Evolutionary conservation across 2,329 filamentous ascomycete species (phyloP).

Genomic region (Boeremia lycopersici): DNA sequence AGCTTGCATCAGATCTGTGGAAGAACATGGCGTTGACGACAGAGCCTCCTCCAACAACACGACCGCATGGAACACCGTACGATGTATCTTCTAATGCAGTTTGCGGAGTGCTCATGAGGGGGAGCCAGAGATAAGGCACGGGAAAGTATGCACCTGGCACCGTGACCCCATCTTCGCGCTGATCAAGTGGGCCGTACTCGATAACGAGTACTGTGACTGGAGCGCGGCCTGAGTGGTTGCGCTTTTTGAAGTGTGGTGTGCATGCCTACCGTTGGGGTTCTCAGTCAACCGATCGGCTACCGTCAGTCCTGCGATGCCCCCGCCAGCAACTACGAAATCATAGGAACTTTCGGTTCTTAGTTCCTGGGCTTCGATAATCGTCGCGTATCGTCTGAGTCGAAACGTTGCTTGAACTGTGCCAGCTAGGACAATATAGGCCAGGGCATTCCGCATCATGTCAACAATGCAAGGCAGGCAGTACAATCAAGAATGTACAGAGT

Average conservation of each 20-base stretch:
- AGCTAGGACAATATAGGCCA: background rate
- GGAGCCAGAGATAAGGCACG: constrained; percentile 29
- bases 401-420: background rate
- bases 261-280: constrained; percentile 21
- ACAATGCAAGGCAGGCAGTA: background rate
- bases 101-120: constrained; percentile 25
- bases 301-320: constrained; percentile 31
- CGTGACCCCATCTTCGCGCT: constrained; percentile 27
- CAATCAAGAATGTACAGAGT: background rate
- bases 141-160: constrained; percentile 28
- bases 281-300: constrained; percentile 36
- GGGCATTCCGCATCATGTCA: background rate
- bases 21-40: constrained; percentile 43
- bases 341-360: constrained; percentile 10
- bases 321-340: constrained; percentile 36
- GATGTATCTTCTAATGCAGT: constrained; percentile 13
- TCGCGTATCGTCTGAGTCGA: background rate
- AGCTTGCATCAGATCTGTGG: background rate
- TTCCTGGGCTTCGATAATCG: background rate
- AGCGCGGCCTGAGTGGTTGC: background rate
- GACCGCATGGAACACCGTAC: background rate
- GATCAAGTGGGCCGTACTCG: constrained; percentile 35
- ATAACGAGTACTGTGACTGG: constrained; percentile 34
- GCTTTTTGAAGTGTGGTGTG: background rate
- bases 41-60: constrained; percentile 29